Base-by-base conservation (phyloP, 345 rosid species). In the Tarenaya hassleriana region DNA sequence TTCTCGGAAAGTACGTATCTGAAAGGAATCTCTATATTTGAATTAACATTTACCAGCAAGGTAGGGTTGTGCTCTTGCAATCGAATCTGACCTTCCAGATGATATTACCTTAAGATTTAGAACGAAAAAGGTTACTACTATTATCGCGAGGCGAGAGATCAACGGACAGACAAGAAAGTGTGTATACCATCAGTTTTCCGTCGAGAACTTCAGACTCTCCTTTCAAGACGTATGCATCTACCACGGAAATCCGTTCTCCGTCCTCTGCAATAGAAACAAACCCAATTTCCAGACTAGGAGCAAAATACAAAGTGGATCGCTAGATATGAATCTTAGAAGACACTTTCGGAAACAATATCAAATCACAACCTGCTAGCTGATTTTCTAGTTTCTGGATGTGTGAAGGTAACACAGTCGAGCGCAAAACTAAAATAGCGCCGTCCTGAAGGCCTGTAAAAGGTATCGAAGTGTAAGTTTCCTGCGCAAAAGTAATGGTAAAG, bases 1-100 rank as follows among this genome's bases (percentile, higher is more conserved):
- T 1, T 20, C 29, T 34, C 63, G 24, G 38, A 52, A 55, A 41
- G 44, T 20, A 29, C 2, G 42, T 21, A 63, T 63, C 16, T 51
- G 60, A 15, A 67, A 54, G 13, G 44, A 34, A 41, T 40, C 49
- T 49, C 51, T 33, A 69, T 33, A 37, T 45, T 32, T 21, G 62
- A 47, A 50, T 50, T 8, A 16, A 40, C 53, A 45, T 58, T 61
- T 80, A 90, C 97, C 95, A 34, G 80, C 73, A 46, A 90, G 90
- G 74, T 76, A 66, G 17, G 94, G 95, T 6, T 60, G 79, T 15
- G 90, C 95, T 70, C 71, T 86, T 56, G 75, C 66, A 60, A 78
- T 64, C 21, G 97, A 73, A 63, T 90, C 92, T 34, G 80, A 66
- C 53, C 61, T 72, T 70, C 97, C 97, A 13, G 97, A 90, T 50